Percentiles rank a stretch among this genome's conserved stretches.
These are phyloP conservation scores for Fonsecaea erecta DNA, from an alignment of 2,329 filamentous ascomycete genomes.

Conservation along the genomic window DNA sequence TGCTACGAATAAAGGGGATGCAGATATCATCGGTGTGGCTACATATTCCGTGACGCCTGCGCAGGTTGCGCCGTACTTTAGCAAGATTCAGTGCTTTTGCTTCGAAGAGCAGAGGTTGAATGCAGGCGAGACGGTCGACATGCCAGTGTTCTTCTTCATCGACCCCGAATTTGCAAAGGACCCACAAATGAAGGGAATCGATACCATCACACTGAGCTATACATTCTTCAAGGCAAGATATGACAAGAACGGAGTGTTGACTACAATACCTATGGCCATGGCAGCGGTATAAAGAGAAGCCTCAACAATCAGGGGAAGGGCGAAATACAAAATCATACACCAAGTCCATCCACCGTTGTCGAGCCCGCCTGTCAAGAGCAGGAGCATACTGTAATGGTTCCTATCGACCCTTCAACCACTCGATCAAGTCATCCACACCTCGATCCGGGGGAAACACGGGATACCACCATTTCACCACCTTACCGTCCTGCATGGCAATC, in stretches of 20 bases:
- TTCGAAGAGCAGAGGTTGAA: slow-evolving; percentile 96
- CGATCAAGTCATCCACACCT: slow-evolving; percentile 47
- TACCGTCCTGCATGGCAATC: slow-evolving; percentile 47
- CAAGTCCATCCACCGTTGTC: neutral
- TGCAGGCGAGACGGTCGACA: slow-evolving; percentile 95
- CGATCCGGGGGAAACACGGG: slow-evolving; percentile 51
- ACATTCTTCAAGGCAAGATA: slow-evolving; percentile 97
- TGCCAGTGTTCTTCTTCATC: slow-evolving; percentile 99
- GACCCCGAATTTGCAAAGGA: slow-evolving; percentile 94
- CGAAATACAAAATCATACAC: neutral
- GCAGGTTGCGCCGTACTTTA: slow-evolving; percentile 96
- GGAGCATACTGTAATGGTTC: neutral
- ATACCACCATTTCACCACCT: slow-evolving; percentile 50
- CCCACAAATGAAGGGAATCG: slow-evolving; percentile 87
- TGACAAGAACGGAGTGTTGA: slow-evolving; percentile 76
- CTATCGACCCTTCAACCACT: slow-evolving; percentile 38
- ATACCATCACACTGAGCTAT: slow-evolving; percentile 94
- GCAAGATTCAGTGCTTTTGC: slow-evolving; percentile 99
- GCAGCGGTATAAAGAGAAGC: slow-evolving; percentile 12
- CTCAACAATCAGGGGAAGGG: neutral
- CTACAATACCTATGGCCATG: slow-evolving; percentile 36
- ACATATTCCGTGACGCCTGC: slow-evolving; percentile 97
- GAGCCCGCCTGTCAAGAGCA: neutral
- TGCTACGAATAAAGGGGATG: slow-evolving; percentile 84
- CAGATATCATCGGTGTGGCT: slow-evolving; percentile 96